Evolutionary conservation across 495 filamentous ascomycete genomes (phyloP), one percentile per base, ranked within the genome.

Genomic region (Penicillium angulare): DNA sequence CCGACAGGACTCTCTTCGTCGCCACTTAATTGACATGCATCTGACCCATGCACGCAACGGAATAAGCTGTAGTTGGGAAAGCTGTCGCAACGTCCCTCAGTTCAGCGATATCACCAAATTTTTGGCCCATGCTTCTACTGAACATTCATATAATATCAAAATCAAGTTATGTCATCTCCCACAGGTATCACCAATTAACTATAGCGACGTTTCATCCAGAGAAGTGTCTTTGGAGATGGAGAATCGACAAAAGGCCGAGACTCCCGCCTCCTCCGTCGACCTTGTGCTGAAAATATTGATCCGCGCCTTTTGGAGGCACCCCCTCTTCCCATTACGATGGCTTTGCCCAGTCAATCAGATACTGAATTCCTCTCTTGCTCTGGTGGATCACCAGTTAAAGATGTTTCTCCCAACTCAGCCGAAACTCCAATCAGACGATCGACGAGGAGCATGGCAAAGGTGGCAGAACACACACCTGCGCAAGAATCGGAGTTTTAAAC

Each of bases 61-160:
- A 46, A 61, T 65, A 18, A 61, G 57, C 42, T 68, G 50, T 53
- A 65, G 43, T 18, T 65, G 59, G 65, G 46, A 54, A 54, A 55
- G 43, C 15, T 67, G 53, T 48, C 46, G 46, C 42, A 48, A 40
- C 43, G 12, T 62, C 34, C 54, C 61, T 23, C 45, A 43, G 26
- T 67, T 67, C 27, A 44, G 40, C 31, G 47, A 58, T 17, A 53
- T 57, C 52, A 61, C 64, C 55, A 57, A 53, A 52, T 65, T 63
- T 52, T 56, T 65, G 34, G 61, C 61, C 34, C 52, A 64, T 57
- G 52, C 64, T 44, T 26, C 36, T 15, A 56, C 24, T 54, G 43
- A 45, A 36, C 53, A 63, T 49, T 23, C 21, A 35, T 62, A 64
- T 43, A 54, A 67, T 49, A 34, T 64, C 56, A 55, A 57, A 35